phyloP scores from a whole-genome alignment of 805 yeast genomes.

The Metschnikowia cerradonensis region DNA sequence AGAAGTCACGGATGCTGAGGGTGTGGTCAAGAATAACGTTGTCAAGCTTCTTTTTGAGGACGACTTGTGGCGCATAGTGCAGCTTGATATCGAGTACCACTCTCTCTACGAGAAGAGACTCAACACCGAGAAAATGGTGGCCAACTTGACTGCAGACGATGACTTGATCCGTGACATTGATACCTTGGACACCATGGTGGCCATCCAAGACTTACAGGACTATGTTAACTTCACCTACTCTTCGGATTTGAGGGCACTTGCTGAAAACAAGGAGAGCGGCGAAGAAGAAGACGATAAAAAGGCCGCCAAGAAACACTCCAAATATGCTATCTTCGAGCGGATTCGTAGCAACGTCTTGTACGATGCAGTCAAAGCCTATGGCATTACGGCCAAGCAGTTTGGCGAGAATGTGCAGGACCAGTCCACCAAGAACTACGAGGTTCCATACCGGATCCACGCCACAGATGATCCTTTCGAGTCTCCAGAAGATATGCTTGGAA shows the following conservation, averaged over 20 bases:
- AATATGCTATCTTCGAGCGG: constrained; percentile 60
- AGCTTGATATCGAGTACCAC: constrained; percentile 83
- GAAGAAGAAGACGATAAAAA: constrained; percentile 20
- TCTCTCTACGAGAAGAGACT: constrained; percentile 72
- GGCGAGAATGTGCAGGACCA: constrained; percentile 75
- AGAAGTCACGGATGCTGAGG: constrained; percentile 39
- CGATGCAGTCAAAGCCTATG: constrained; percentile 64
- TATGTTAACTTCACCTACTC: constrained; percentile 73
- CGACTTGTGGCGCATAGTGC: constrained; percentile 89
- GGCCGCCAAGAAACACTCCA: constrained; percentile 50
- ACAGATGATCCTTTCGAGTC: constrained; percentile 62
- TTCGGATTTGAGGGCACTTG: constrained; percentile 49
- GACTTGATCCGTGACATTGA: constrained; percentile 50
- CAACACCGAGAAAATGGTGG: constrained; percentile 54
- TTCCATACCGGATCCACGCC: constrained; percentile 56
- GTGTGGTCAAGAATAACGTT: constrained; percentile 32
- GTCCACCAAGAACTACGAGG: constrained; percentile 44
- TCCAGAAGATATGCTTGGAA: constrained; percentile 59
- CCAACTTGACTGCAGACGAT: constrained; percentile 55
- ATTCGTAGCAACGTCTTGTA: constrained; percentile 61
- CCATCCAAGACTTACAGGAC: constrained; percentile 82
- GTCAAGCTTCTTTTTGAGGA: constrained; percentile 64
- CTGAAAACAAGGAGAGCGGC: constrained; percentile 19
- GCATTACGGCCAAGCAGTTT: constrained; percentile 73
- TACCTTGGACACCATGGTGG: constrained; percentile 61